Conservation (phyloP, 164 flowering plant genomes). For the Chimonanthus salicifolius region DNA sequence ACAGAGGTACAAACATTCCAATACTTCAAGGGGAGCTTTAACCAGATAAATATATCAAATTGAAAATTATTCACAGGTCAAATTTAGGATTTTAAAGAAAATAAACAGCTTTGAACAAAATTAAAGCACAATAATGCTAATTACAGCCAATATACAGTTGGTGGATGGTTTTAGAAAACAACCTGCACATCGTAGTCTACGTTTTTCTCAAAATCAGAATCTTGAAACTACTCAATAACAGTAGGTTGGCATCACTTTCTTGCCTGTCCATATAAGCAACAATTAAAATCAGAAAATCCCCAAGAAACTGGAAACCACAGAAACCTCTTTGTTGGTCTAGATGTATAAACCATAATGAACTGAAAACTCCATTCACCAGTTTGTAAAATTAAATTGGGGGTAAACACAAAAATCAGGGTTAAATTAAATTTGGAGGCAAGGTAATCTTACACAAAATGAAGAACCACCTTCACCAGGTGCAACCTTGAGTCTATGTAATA, state of each 20-base stretch:
- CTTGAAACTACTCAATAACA: background rate
- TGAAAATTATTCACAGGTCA: background rate
- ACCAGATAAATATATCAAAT: background rate
- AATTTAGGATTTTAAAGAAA: background rate
- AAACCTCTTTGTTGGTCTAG: background rate
- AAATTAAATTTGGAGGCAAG: background rate
- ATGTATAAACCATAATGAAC: background rate
- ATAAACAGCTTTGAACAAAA: background rate
- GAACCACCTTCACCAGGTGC: background rate
- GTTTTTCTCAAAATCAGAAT: background rate
- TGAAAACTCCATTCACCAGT: background rate
- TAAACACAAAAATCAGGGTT: background rate
- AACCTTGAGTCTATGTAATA: background rate
- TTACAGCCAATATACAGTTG: background rate
- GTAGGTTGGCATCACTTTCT: background rate
- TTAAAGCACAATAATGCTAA: background rate
- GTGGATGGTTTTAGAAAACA: background rate
- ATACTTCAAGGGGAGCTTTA: background rate
- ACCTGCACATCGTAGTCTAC: background rate
- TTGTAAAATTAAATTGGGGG: background rate
- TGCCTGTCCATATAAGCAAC: background rate
- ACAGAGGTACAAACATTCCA: background rate
- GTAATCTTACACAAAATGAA: background rate
- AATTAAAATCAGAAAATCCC: background rate
- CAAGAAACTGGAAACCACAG: background rate